These are phyloP conservation scores for Penicillium sp. DNA, from an alignment of 2,329 filamentous ascomycete species.

Conservation along the genomic window DNA sequence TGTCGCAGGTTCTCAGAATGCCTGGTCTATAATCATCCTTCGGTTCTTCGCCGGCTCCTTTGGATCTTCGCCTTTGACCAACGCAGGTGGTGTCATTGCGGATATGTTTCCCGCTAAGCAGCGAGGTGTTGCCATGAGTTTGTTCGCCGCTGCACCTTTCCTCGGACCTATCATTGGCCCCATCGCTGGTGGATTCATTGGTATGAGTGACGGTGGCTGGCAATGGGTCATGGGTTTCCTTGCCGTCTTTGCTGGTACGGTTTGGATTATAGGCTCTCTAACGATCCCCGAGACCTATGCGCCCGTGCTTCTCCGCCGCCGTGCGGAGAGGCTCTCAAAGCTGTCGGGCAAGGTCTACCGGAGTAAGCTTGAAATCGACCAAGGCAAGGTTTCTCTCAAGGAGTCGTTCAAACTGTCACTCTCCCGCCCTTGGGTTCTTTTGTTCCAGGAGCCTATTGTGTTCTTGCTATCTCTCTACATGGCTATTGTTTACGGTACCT, in stretches of 20 bases:
- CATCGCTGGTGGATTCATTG: conserved; percentile 26
- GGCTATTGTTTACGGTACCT: conserved; percentile 25
- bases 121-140: conserved; percentile 49
- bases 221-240: conserved; percentile 27
- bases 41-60: conserved; percentile 57
- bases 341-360: conserved; percentile 21
- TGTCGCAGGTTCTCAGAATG: conserved; percentile 48
- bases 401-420: conserved; percentile 21
- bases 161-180: conserved; percentile 38
- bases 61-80: conserved; percentile 47
- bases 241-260: conserved; percentile 22
- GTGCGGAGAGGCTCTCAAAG: conserved; percentile 20
- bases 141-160: conserved; percentile 61
- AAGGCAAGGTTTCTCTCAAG: conserved; percentile 16
- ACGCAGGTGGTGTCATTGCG: conserved; percentile 43
- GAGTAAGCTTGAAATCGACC: conserved; percentile 23
- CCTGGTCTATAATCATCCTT: conserved; percentile 52
- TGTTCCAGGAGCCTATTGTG: conserved; percentile 27
- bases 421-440: conserved; percentile 24
- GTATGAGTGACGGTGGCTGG: conserved; percentile 23
- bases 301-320: conserved; percentile 24
- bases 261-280: conserved; percentile 22
- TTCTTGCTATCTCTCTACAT: conserved; percentile 26
- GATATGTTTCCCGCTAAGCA: conserved; percentile 50
- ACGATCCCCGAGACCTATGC: conserved; percentile 26